Base-by-base conservation (phyloP, 352 stramenopile genomes). In the Pythium aphanidermatum region DNA sequence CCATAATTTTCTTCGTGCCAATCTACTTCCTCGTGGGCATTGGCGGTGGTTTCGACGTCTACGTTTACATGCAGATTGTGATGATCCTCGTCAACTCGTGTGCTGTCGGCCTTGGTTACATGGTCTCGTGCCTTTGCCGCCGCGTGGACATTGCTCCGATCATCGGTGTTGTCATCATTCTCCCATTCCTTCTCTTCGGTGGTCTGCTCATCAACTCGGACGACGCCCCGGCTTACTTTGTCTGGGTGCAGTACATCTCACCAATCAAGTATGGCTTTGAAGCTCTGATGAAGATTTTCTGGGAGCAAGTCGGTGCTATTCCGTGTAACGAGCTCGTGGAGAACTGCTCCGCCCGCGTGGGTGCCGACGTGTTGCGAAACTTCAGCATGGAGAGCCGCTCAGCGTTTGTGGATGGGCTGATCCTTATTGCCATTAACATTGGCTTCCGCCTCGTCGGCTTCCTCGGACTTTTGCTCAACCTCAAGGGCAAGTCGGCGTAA, bases 171-270 rank as follows among this genome's bases (percentile, higher is more conserved):
- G n/a, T 79, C 5, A 43, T 79, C 26, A 40, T 81, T 20, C 36
- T 83, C 12, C 68, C 59, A 0, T 74, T 75, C 40, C 34, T 79
- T 43, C 39, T 85, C 6, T 77, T 79, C 29, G 65, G 70, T 2
- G 70, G 68, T 0, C 47, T 77, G 16, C 66, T 83, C 37, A 9
- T 85, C 14, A 83, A 83, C 28, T 25, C 51, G 0, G 44, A 60
- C 21, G 56, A 55, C 10, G 65, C 58, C 0, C 60, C 67, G 0
- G 38, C 45, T 1, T 84, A 77, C 58, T 79, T 81, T 36, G 23
- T 69, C 14, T 85, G 73, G 72, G 53, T 82, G 29, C 58, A 81
- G 46, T 77, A 80, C 46, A 63, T 79, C 37, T 81, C 67, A 24
- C 70, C 66, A 0, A 67, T 85, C 47, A 77, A 76, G 46, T 82